Evolutionary conservation across 306 rosid species (phyloP), one percentile per base, ranked within the genome.

Genomic region (Adenanthera pavonina): DNA sequence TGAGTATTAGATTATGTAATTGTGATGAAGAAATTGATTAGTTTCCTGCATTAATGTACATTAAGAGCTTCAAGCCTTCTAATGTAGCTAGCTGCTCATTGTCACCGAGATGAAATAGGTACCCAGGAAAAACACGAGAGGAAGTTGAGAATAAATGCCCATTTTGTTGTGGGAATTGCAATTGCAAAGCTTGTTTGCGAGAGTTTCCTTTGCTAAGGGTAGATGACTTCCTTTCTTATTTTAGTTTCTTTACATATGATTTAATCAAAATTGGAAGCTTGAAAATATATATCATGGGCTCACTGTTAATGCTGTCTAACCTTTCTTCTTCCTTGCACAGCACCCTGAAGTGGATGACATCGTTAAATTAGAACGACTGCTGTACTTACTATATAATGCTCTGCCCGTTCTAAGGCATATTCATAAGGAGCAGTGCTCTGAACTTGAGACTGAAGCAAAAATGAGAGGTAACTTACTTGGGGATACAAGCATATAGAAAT

Each of bases 121-220:
- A 92, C 84, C 92, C 94, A 19, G 91, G 81, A 69, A 88, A 79
- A 80, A 72, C 87, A 19, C 78, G 80, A 19, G 86, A 87, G 82
- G 92, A 89, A 57, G 66, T 90, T 72, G 77, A 60, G 88, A 83
- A 72, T 53, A 54, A 25, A 7, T 92, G 97, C 78, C 92, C 94
- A 19, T 90, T 78, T 84, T 92, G 97, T 62, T 72, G 82, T 13
- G 83, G 87, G 19, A 88, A 85, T 84, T 92, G 97, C 84, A 92
- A 92, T 80, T 92, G 97, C 86, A 90, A 89, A 84, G 90, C 90
- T 75, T 90, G 97, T 82, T 74, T 92, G 75, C 87, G 92, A 51
- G 89, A 84, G 77, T 77, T 85, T 83, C 88, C 82, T 16, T 77
- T 56, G 69, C 75, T 40, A 65, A 77, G 51, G 87, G 86, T 87